Evolutionary conservation across 495 filamentous ascomycete species (phyloP), one percentile per base, ranked within the genome.

Genomic region (Clohesyomyces aquaticus): DNA sequence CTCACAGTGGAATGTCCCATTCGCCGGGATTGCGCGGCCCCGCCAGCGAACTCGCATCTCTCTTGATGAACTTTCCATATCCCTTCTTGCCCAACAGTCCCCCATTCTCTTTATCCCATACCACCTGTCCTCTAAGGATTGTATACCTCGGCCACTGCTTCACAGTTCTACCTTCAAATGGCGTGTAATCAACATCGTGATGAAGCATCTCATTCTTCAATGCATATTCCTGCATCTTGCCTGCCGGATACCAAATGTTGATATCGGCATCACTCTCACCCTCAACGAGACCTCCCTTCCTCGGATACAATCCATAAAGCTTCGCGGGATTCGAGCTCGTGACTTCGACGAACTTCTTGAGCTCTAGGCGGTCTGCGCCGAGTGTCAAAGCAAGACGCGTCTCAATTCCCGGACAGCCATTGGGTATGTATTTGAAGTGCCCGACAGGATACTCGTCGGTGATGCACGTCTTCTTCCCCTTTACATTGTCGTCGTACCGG

Each of bases 131-230:
- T 22, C 84, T 75, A 16, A 88, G 63, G 14, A 87, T 74, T 4
- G 83, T 87, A 67, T 83, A 87, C 42, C 83, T 74, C 18, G 83
- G 84, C 85, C 84, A 88, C 45, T 86, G 83, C 28, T 73, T 73
- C 35, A 87, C 67, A 28, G 65, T 70, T 62, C 77, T 77, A 1
- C 83, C 83, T 72, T 87, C 85, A 63, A 79, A 88, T 0, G 83
- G 83, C 25, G 83, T 86, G 63, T 86, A 85, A 63, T 88, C 84
- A 2, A 81, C 78, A 64, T 81, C 76, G 59, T 86, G 84, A 66
- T 87, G 83, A 59, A 88, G 70, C 71, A 81, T 79, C 10, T 72
- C 71, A 48, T 87, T 83, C 32, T 56, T 81, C 26, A 86, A 51
- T 4, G 53, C 41, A 61, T 82, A 78, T 14, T 76, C 67, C 35